Percentiles rank a stretch among this genome's conserved stretches.
Evolutionary conservation across 2,329 filamentous ascomycete genomes (phyloP).

Genomic region (Zarea fungicola): DNA sequence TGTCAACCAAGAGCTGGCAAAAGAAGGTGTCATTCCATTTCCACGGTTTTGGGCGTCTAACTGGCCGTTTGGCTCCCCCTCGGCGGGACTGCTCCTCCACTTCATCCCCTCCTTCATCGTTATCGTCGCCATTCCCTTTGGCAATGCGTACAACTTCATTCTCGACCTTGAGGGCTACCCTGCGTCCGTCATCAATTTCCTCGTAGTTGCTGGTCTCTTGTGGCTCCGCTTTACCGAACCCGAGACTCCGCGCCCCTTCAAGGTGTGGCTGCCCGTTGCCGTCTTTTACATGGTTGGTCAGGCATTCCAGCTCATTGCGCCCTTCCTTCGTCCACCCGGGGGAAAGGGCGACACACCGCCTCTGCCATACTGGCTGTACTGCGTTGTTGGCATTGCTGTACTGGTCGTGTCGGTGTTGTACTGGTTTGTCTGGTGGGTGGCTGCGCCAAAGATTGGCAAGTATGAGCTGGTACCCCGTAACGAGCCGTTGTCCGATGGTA

Average conservation of each 20-base stretch:
- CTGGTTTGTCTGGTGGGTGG: constrained; percentile 21
- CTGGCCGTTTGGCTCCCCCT: constrained; percentile 17
- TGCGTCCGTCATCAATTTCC: constrained; percentile 15
- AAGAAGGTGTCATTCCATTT: constrained; percentile 16
- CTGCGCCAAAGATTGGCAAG: constrained; percentile 16
- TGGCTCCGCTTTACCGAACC: constrained; percentile 17
- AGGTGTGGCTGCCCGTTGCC: constrained; percentile 18
- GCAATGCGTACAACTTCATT: constrained; percentile 17
- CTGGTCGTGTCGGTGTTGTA: constrained; percentile 17
- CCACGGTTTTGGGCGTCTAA: constrained; percentile 17
- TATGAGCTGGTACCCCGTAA: constrained; percentile 18
- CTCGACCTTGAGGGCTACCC: constrained; percentile 16
- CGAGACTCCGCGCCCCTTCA: constrained; percentile 16
- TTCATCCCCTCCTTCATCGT: constrained; percentile 18
- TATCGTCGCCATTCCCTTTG: constrained; percentile 19
- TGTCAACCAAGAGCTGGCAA: constrained; percentile 18
- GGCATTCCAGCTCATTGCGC: constrained; percentile 19
- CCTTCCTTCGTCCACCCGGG: constrained; percentile 17
- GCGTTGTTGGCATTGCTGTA: constrained; percentile 18
- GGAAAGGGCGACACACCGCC: constrained; percentile 19
- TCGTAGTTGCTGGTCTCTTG: constrained; percentile 17
- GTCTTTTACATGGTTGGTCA: constrained; percentile 19
- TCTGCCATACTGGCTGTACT: constrained; percentile 21
- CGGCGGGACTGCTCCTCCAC: constrained; percentile 15
- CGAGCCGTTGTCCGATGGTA: constrained; percentile 19